Base-by-base conservation (phyloP, 805 yeast species). In the Peterozyma xylosa region DNA sequence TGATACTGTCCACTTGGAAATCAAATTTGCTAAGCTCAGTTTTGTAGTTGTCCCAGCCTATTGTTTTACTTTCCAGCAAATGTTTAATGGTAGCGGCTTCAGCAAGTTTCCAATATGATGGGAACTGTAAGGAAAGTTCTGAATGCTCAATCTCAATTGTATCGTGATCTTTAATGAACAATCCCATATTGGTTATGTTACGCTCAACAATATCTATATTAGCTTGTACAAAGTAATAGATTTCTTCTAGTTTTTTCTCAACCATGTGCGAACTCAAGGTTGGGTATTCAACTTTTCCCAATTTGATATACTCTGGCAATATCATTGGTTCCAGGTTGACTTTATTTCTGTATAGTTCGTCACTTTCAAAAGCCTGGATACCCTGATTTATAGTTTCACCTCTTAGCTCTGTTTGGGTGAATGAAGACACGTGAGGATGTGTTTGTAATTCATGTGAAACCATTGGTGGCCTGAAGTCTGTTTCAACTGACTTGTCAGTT, bases 161-260 rank as follows among this genome's bases (percentile, higher is more conserved):
- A 13, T 35, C 21, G 27, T 64, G 65, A 36, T 55, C 59, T 3
- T 30, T 17, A 13, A 64, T 30, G 37, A 55, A 64, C 6, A 33
- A 43, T n/a, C 46, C 50, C 15, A 57, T 35, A 2, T 47, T 33
- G 13, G 21, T 18, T 3, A 55, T 37, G 38, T 63, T 64, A 37
- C 43, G 41, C 3, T 45, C 33, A 32, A 64, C 38, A 7, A 59
- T 46, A 11, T 46, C 49, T 27, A 64, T 50, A 29, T 62, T 57
- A 9, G 64, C 58, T 9, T 60, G 62, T 1, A 53, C 49, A 42
- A 58, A 63, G 41, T 59, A 60, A 13, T 50, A 42, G 17, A 60
- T 42, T 43, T 53, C 54, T 33, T 56, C 56, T 53, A 64, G 53
- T 41, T 56, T 58, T 2, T 44, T 40, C 6, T 49, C 45, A 21